Percentiles rank a stretch among this genome's conserved stretches.
phyloP scores from a whole-genome alignment of 345 rosid species.

The Bruguiera parviflora region DNA sequence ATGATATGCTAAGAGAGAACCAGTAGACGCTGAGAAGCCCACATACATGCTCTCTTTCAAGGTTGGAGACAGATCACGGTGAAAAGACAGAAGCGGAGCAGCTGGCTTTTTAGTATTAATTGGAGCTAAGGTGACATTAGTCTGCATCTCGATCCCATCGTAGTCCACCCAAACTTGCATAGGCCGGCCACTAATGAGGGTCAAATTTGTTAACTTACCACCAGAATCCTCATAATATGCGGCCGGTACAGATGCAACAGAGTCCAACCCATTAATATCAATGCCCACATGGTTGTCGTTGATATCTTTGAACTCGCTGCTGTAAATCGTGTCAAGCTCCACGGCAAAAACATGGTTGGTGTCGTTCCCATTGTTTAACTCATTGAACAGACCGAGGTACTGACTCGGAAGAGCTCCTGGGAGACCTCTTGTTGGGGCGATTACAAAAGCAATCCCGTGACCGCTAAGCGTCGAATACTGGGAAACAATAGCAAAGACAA shows the following conservation, averaged over 20 bases:
- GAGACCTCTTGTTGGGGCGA: conserved; percentile 44
- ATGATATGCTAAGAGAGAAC: conserved; percentile 38
- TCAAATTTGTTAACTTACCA: conserved; percentile 9
- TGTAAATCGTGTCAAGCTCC: conserved; percentile 48
- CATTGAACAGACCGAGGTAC: conserved; percentile 48
- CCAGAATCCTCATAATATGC: conserved; percentile 35
- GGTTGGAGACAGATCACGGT: conserved; percentile 39
- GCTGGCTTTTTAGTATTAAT: conserved; percentile 33
- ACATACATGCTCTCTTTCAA: conserved; percentile 43
- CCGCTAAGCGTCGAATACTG: conserved; percentile 23
- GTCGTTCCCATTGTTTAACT: conserved; percentile 27
- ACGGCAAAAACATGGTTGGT: conserved; percentile 50
- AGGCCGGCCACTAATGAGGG: conserved; percentile 28
- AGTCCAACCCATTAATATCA: conserved; percentile 43
- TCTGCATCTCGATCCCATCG: conserved; percentile 21
- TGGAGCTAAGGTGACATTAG: conserved; percentile 52
- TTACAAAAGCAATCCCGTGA: conserved; percentile 53
- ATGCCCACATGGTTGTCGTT: conserved; percentile 58
- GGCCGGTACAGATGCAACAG: conserved; percentile 33
- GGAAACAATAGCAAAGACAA: conserved; percentile 53
- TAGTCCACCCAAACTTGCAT: conserved; percentile 61
- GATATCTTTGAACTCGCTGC: conserved; percentile 37
- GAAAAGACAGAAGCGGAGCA: conserved; percentile 39
- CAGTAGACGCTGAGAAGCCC: conserved; percentile 69
- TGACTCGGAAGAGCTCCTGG: conserved; percentile 35